Conservation (phyloP, 2,329 filamentous ascomycete species). For the Epicoccum sorghinum region DNA sequence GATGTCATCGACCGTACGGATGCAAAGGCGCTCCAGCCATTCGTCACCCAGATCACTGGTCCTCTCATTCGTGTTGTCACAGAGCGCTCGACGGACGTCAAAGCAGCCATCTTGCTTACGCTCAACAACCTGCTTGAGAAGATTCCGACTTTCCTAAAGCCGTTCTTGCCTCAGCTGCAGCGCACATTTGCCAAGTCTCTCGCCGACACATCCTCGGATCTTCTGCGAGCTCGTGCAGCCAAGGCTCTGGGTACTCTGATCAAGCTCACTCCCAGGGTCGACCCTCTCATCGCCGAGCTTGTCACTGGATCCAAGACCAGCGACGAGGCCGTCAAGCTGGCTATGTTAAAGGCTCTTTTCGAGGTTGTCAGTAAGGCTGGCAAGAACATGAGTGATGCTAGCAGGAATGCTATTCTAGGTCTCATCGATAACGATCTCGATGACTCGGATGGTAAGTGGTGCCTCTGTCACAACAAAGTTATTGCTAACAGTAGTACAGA, state of each 20-base stretch:
- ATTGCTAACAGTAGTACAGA: constrained; percentile 42
- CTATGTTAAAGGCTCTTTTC: constrained; percentile 96
- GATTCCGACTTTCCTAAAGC: constrained; percentile 93
- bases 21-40: constrained; percentile 85
- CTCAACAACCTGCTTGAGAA: constrained; percentile 96
- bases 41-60: constrained; percentile 96
- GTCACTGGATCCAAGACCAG: constrained; percentile 93
- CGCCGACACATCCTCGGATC: constrained; percentile 89
- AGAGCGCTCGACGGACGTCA: constrained; percentile 94
- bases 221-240: constrained; percentile 84
- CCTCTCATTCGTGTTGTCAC: constrained; percentile 97
- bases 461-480: not conserved
- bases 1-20: constrained; percentile 94
- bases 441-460: constrained; percentile 67
- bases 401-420: constrained; percentile 80
- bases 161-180: constrained; percentile 95
- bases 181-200: constrained; percentile 96
- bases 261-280: constrained; percentile 91
- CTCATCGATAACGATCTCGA: constrained; percentile 87
- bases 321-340: constrained; percentile 85
- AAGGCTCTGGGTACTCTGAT: constrained; percentile 95
- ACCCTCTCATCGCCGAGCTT: constrained; percentile 89
- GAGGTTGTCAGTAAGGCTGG: constrained; percentile 97
- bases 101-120: constrained; percentile 89
- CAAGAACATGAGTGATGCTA: constrained; percentile 90